Base-by-base conservation (phyloP, 208 protist species). In the Leishmania aethiopica region DNA sequence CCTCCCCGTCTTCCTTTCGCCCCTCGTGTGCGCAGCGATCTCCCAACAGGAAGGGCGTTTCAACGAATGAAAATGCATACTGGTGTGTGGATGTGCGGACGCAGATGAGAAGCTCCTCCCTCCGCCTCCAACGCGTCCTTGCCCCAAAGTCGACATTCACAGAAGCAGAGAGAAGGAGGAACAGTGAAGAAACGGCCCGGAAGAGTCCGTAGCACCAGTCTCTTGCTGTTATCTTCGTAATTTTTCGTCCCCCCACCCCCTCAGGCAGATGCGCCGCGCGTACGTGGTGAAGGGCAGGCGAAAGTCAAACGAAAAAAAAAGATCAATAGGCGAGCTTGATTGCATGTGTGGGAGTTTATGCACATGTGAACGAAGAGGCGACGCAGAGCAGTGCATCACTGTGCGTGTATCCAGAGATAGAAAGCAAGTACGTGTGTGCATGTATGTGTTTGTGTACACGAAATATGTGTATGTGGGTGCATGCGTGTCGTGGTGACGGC, bases 371-470 rank as follows among this genome's bases (percentile, higher is more conserved):
- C 45, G 6, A 55, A 55, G 28, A 51, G 2, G 28, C 28, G 45
- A 53, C 70, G 70, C 25, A 47, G 28, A 32, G 3, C 25, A 53
- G 8, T 74, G 19, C 70, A 55, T 74, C 70, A 2, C 25, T 74
- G 70, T 74, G 45, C 3, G 42, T 51, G 25, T 76, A 78, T 74
- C 8, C 55, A 35, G 15, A 35, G 32, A 57, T 0, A 64, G n/a
- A 79, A 37, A 72, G 40, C 53, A 85, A 40, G 13, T 37, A 69
- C 55, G 64, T 37, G 64, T 37, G 67, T 5, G 64, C 13, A 37
- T 15, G 32, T 69, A 13, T 60, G 15, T 60, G 57, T 69, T 19
- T 71, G 42, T 53, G 22, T 25, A 47, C 32, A 15, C 5, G 22
- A 72, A 32, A 49, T 51, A 32, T 73, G 67, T 32, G 25, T 73